Base-by-base conservation (phyloP, 2,329 filamentous ascomycete species). In the Exophiala aquamarina region DNA sequence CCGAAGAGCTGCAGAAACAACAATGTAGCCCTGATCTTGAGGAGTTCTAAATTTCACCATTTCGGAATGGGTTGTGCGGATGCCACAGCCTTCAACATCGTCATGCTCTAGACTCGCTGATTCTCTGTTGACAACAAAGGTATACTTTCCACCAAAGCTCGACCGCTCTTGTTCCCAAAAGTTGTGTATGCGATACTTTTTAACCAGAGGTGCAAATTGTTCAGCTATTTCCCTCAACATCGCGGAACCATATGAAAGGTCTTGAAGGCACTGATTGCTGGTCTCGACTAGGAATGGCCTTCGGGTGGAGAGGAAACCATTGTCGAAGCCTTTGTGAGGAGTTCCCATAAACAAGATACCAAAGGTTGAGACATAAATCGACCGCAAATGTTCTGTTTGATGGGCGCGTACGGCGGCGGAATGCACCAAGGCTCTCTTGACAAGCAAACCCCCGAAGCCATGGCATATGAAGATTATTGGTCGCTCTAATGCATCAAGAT, bases 151-250 rank as follows among this genome's bases (percentile, higher is more conserved):
- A 44, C 61, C 62, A n/a, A 70, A 49, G 53, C 66, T 55, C 2
- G 65, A 68, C 52, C 63, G 62, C 31, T 63, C 53, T 39, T 66
- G 61, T 51, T 70, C 68, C 64, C 67, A 70, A 55, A 70, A 70
- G 49, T 69, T 68, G 45, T 61, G 63, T 23, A 70, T 61, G 20
- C 58, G 55, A 49, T 69, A 69, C 28, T 59, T 56, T 38, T 60
- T 55, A 61, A 70, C 67, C 41, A 68, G 36, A 5, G 67, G 66
- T 6, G 55, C 60, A 47, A 70, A 71, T 33, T 65, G 54, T 47
- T 67, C 65, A 6, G 62, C 33, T 8, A 36, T 8, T 15, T n/a
- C 33, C 8, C 9, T 36, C 8, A 36, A 10, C 33, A 36, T 8
- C 15, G 13, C 17, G 8, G 33, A 36, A 15, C 33, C 33, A 8